Evolutionary conservation across 345 rosid species (phyloP), one percentile per base, ranked within the genome.

Genomic region (Aquilaria yunnanensis): DNA sequence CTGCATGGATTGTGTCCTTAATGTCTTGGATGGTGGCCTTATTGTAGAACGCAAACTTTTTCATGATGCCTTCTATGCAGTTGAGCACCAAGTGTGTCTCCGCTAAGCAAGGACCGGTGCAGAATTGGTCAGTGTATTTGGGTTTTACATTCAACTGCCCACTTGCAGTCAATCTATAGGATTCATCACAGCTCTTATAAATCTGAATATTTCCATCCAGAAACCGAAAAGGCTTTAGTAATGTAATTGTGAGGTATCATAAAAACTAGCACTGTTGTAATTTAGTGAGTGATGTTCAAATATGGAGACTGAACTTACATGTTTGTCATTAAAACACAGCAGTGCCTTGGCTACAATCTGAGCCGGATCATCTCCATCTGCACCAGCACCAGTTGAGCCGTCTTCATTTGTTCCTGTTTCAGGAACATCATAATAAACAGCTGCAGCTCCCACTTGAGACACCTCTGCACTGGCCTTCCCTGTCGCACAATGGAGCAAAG

Each of bases 61-160:
- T 54, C 74, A 86, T 47, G 47, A 94, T 61, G 63, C 68, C 65
- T 33, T 88, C 83, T 14, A 90, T 64, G 75, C 99, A 94, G 50
- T 65, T 49, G 29, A 94, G 86, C 67, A 83, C 91, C 69, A 90
- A 64, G 72, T 85, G 70, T 34, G 96, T 90, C 75, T 90, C 97
- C 0, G 76, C 9, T 51, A 82, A 70, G 78, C 99, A 94, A 12
- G 96, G 87, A 47, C 99, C 99, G 2, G 7, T 56, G 71, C 99
- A 94, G 72, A 79, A 94, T 47, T 61, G 59, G 3, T 83, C 81
- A 2, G 80, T 62, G 9, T 72, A 55, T 1, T 69, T 78, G 29
- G 6, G 73, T 23, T 89, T 80, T 64, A 90, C 89, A 10, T 82
- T 61, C 12, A 94, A 65, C 13, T 81, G 70, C 60, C 99, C 97